These are phyloP conservation scores for Amanita muscaria DNA, from an alignment of 768 basidiomycete genomes.

Conservation along the genomic window DNA sequence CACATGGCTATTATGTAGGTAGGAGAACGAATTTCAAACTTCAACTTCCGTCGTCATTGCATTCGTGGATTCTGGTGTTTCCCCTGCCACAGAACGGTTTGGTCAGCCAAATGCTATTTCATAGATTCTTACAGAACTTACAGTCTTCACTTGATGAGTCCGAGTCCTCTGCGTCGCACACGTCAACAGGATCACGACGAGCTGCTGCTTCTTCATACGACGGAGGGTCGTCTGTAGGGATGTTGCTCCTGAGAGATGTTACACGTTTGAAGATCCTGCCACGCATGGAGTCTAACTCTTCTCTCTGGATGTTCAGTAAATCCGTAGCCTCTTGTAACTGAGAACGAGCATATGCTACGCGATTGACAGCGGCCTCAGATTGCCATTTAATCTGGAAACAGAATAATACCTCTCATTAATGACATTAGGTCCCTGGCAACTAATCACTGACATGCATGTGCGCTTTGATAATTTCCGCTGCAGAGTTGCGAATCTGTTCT, in stretches of 20 bases:
- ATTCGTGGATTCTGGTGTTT: too few species aligned
- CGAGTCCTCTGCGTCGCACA: neutral
- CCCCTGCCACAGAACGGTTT: too few species aligned
- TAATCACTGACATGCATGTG: conserved; percentile 23
- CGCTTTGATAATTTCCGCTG: conserved; percentile 27
- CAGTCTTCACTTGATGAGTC: neutral
- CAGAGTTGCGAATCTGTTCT: conserved; percentile 32
- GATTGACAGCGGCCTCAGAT: conserved; percentile 20
- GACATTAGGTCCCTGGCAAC: neutral
- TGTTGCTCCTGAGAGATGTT: conserved; percentile 13
- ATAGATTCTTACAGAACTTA: too few species aligned
- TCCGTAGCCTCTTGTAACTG: conserved; percentile 14
- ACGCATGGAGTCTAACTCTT: conserved; percentile 23
- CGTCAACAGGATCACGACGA: neutral
- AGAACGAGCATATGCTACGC: conserved; percentile 22
- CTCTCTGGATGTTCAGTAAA: conserved; percentile 18
- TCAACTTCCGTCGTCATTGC: too few species aligned
- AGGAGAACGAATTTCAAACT: too few species aligned
- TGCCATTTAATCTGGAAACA: conserved; percentile 24
- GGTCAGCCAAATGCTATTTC: too few species aligned
- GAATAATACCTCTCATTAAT: neutral
- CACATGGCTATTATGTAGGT: too few species aligned
- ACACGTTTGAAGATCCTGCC: conserved; percentile 27
- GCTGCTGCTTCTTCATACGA: conserved; percentile 10
- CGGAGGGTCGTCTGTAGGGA: conserved; percentile 13